Evolutionary conservation across 768 basidiomycete species (phyloP).

Genomic region (Multifurca ochricompacta): DNA sequence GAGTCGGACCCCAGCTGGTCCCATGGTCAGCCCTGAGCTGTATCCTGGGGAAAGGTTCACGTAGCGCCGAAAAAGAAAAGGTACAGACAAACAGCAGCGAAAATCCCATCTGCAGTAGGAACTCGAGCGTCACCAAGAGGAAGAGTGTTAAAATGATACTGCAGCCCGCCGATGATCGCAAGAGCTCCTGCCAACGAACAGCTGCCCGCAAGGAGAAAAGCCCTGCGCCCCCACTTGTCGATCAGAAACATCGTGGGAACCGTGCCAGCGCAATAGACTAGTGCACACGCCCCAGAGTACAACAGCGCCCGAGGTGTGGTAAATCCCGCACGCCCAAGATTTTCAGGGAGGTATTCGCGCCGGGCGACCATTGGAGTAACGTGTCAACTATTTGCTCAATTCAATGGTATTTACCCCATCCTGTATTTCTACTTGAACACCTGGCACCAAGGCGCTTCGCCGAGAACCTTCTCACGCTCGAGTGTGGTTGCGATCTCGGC

Average conservation of each 20-base stretch:
- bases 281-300: constrained; percentile 39
- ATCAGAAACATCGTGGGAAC: constrained; percentile 47
- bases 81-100: constrained; percentile 46
- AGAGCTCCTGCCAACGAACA: constrained; percentile 37
- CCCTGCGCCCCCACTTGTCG: constrained; percentile 44
- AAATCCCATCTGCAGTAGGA: constrained; percentile 31
- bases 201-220: constrained; percentile 43
- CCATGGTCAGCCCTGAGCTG: constrained; percentile 7
- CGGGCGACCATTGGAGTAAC: no score
- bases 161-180: constrained; percentile 45
- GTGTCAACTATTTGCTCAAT: no score
- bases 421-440: constrained; percentile 47
- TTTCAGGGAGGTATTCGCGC: constrained; percentile 50
- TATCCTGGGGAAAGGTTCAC: constrained; percentile 23
- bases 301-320: constrained; percentile 35
- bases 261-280: constrained; percentile 43
- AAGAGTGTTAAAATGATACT: constrained; percentile 36
- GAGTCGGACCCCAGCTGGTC: constrained; percentile 28
- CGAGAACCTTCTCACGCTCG: constrained; percentile 33
- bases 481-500: constrained; percentile 35
- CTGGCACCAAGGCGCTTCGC: constrained; percentile 38
- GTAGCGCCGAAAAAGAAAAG: constrained; percentile 52
- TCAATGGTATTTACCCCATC: no score
- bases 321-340: constrained; percentile 44
- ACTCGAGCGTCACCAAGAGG: constrained; percentile 29